A percentile compares a stretch with the other conserved stretches of the same genome.
Conservation (phyloP, 495 filamentous ascomycete genomes). For the Penicillium desertorum region DNA sequence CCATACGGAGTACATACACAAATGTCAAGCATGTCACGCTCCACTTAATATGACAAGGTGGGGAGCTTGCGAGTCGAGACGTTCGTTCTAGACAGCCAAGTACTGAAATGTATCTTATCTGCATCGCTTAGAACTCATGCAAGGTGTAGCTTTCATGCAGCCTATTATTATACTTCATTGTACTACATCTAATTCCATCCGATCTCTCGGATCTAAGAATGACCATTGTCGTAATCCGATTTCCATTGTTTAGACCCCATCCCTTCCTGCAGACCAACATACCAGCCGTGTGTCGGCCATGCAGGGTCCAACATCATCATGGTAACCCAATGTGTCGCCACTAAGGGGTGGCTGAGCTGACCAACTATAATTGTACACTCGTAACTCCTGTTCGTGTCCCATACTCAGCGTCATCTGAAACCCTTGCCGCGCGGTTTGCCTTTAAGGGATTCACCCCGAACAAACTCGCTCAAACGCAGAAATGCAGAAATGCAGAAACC, state of each 20-base stretch:
- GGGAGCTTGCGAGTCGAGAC: conserved; percentile 9
- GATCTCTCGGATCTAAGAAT: neutral
- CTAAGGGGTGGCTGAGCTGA: conserved; percentile 24
- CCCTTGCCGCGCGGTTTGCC: neutral
- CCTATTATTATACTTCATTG: neutral
- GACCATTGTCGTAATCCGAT: conserved; percentile 6
- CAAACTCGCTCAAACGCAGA: neutral
- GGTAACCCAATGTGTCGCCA: conserved; percentile 23
- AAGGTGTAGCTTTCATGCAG: conserved; percentile 1
- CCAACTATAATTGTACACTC: neutral
- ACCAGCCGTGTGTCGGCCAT: conserved; percentile 19
- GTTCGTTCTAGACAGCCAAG: neutral
- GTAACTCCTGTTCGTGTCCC: neutral
- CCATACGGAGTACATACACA: neutral
- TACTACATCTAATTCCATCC: neutral
- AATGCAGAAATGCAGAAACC: neutral
- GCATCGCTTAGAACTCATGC: neutral
- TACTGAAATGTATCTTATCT: neutral
- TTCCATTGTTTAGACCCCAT: neutral
- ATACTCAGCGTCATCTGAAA: neutral
- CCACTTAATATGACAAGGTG: conserved; percentile 5
- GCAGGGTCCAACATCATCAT: conserved; percentile 11
- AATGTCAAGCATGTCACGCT: conserved; percentile 7
- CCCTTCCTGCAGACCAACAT: conserved; percentile 14
- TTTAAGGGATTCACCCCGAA: neutral